Base-by-base conservation (phyloP, 2,329 filamentous ascomycete species). In the Monilinia fructigena region DNA sequence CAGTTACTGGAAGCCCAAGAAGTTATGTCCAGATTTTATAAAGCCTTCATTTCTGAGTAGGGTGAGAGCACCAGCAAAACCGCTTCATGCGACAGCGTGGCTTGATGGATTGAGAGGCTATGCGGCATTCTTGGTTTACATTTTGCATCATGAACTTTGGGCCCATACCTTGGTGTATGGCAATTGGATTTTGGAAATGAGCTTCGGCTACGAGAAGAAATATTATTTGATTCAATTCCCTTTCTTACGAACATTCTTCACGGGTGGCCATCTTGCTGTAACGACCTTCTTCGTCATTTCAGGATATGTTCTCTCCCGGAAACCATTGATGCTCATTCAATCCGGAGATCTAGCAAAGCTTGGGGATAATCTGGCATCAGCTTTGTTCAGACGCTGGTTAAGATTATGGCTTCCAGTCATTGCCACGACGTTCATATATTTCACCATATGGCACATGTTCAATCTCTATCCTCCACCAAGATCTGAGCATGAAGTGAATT, bases 211-310 rank as follows among this genome's bases (percentile, higher is more conserved):
- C 76, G 69, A 73, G 69, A 50, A 73, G 70, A 50, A 71, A 59
- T 69, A 70, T 70, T 56, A 71, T 78, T 63, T 81, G 78, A 72
- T 74, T 77, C 31, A 80, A 64, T 78, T 91, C 4, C 88, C 86
- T 4, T 79, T 81, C 1, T 75, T 91, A 45, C 80, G 89, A 38
- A 79, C 80, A 47, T 81, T 90, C 71, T 87, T 89, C 73, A 80
- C 81, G 2, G 85, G 86, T 2, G 85, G 86, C 0, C 85, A 89
- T 69, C 84, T 83, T 55, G 84, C 86, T 7, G 83, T 85, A 78
- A 28, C 81, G 67, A 76, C 82, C 35, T 82, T 83, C 73, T 82
- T 82, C 72, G 76, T 82, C 68, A 80, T 82, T 26, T 82, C 80
- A 2, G 81, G 81, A 42, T 82, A 81, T 68, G 80, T 77, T 0